Base-by-base conservation (phyloP, 2,329 filamentous ascomycete species). In the Exophiala alcalophila region DNA sequence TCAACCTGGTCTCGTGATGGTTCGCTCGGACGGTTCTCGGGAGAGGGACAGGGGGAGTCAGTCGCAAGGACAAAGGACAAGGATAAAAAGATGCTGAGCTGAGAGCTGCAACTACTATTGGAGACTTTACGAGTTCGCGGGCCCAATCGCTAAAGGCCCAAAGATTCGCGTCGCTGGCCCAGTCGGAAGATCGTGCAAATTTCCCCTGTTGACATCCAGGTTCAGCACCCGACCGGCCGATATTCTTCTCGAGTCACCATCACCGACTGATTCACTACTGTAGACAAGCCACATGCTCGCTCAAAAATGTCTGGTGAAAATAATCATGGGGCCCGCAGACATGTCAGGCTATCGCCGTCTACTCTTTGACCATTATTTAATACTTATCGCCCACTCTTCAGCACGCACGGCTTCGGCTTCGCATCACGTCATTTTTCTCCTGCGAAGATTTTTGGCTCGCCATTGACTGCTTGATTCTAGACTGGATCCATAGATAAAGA, bases 21-120 rank as follows among this genome's bases (percentile, higher is more conserved):
- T 8, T 14, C n/a, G n/a, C 14, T 9, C 43, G 43, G 43, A 24
- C 36, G 24, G 43, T 46, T 46, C 43, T 46, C 43, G 43, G 43
- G 36, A 35, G 18, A 45, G 24, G 12, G 15, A 15, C 7, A 14
- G 12, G 8, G 12, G 12, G 19, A 21, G 10, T 14, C 14, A 11
- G 15, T 9, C 7, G 14, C 8, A n/a, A n/a, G n/a, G n/a, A n/a
- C n/a, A n/a, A n/a, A n/a, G n/a, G n/a, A n/a, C n/a, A n/a, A n/a
- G n/a, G n/a, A n/a, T n/a, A n/a, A n/a, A n/a, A n/a, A n/a, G n/a
- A n/a, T n/a, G n/a, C n/a, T n/a, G n/a, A n/a, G n/a, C n/a, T n/a
- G n/a, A n/a, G n/a, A n/a, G n/a, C n/a, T n/a, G n/a, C n/a, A n/a
- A n/a, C n/a, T n/a, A n/a, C n/a, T n/a, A n/a, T n/a, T n/a, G n/a